Percentiles rank a stretch among this genome's conserved stretches.
Conservation (phyloP, 2,329 filamentous ascomycete genomes). For the Aspergillus pseudoglaucus region DNA sequence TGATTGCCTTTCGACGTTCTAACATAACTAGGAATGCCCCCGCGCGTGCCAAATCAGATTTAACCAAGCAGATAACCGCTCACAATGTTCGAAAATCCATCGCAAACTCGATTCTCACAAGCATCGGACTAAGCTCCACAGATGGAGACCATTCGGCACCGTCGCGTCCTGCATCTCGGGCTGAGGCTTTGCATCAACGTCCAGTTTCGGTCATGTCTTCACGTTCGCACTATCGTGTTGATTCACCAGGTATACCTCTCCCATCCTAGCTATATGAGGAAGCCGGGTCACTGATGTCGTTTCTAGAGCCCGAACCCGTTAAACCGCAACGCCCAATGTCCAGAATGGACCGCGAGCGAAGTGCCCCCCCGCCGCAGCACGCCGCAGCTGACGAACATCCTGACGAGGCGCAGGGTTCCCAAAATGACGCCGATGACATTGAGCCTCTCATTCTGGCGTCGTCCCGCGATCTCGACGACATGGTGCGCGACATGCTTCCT, state of each 20-base stretch:
- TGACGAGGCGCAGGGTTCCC: neutral
- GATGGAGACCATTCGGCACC: constrained; percentile 20
- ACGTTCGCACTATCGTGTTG: constrained; percentile 18
- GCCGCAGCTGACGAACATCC: neutral
- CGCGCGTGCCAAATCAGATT: constrained; percentile 74
- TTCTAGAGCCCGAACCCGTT: neutral
- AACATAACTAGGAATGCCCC: constrained; percentile 58
- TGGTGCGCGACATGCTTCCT: constrained; percentile 71
- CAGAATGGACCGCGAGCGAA: neutral
- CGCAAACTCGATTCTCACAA: constrained; percentile 70
- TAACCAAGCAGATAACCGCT: constrained; percentile 77
- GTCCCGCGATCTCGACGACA: constrained; percentile 78
- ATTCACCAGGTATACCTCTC: constrained; percentile 7
- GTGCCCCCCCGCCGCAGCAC: neutral
- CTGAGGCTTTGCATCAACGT: constrained; percentile 18
- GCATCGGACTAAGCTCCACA: constrained; percentile 51
- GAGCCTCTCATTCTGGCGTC: constrained; percentile 82
- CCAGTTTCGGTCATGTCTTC: constrained; percentile 26
- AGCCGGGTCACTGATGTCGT: neutral
- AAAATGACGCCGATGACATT: constrained; percentile 49
- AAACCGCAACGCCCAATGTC: neutral
- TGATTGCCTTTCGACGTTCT: constrained; percentile 1
- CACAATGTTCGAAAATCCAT: constrained; percentile 84
- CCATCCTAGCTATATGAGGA: neutral
- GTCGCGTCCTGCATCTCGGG: constrained; percentile 10